Conservation (phyloP, 306 rosid genomes). For the Gynostemma pentaphyllum region DNA sequence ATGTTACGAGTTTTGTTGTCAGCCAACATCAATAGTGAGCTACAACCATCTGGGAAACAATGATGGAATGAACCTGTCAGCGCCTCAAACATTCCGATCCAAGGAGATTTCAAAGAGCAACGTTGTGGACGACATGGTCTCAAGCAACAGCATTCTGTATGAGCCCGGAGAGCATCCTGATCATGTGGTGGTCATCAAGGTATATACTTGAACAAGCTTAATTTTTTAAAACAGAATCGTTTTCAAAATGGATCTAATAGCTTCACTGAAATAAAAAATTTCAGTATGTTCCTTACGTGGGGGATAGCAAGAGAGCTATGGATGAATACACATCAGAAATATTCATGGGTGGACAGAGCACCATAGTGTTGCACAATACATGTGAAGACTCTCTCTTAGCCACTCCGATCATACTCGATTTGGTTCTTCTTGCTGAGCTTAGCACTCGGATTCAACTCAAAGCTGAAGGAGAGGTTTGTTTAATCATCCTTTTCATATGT, state of each 20-base stretch:
- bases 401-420: slow-evolving; percentile 88
- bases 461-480: slow-evolving; percentile 71
- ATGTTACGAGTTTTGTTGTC: too few relatives aligned
- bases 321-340: slow-evolving; percentile 98
- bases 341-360: slow-evolving; percentile 91
- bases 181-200: slow-evolving; percentile 88
- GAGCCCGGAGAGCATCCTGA: slow-evolving; percentile 97
- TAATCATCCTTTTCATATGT: not conserved
- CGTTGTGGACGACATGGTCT: slow-evolving; percentile 96
- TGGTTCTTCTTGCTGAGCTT: slow-evolving; percentile 97
- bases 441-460: slow-evolving; percentile 80
- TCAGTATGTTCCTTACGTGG: slow-evolving; percentile 90
- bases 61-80: slow-evolving; percentile 97
- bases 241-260: too few relatives aligned
- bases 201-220: too few relatives aligned
- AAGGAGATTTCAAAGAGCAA: slow-evolving; percentile 97
- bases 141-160: slow-evolving; percentile 82
- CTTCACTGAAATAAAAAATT: too few relatives aligned
- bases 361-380: slow-evolving; percentile 94
- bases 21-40: slow-evolving; percentile 99
- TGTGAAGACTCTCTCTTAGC: slow-evolving; percentile 96
- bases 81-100: slow-evolving; percentile 95
- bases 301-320: slow-evolving; percentile 96
- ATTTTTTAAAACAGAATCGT: too few relatives aligned
- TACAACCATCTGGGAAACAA: slow-evolving; percentile 97